Base-by-base conservation (phyloP, 768 basidiomycete genomes). In the Neoboletus subvelutipes region DNA sequence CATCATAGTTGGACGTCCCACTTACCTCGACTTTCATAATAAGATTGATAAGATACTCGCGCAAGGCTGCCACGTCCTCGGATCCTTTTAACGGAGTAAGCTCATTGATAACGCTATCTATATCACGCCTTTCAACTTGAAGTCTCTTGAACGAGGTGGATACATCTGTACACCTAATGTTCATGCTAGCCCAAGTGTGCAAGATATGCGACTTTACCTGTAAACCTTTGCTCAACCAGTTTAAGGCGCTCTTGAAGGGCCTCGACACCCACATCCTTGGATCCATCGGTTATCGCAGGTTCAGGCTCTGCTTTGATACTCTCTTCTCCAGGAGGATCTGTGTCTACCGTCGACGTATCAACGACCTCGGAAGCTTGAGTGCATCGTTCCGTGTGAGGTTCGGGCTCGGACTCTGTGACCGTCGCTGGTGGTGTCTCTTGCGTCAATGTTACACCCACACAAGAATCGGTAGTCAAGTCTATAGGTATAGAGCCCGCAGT, bases 131-230 rank as follows among this genome's bases (percentile, higher is more conserved):
- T 72, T 92, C 88, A 0, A 83, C 81, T 61, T 90, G 88, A 36
- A 94, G 74, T 59, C 81, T 79, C 68, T 88, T 86, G 76, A 88
- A 90, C 12, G 91, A 90, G 4, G 77, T 81, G 11, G 90, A 89
- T 3, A 93, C 82, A 66, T 92, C 92, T 93, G 48, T 50, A 64
- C 52, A 45, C 11, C 24, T 24, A 39, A 52, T 15, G 57, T 50
- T 54, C 49, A 59, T 33, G 45, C 29, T 11, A 22, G 34, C 37
- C 45, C 31, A n/a, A 37, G 50, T 49, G 10, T 31, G 55, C 18
- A 51, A 33, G n/a, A 46, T 26, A 34, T 54, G 18, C 6, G 37
- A 45, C 24, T 70, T 58, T 67, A 87, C 91, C 90, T 59, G 84
- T 63, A 65, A 93, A 92, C n/a, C 86, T 79, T 67, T 90, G 84